phyloP scores from a whole-genome alignment of 2,329 filamentous ascomycete species.

The Sporothrix humicola region DNA sequence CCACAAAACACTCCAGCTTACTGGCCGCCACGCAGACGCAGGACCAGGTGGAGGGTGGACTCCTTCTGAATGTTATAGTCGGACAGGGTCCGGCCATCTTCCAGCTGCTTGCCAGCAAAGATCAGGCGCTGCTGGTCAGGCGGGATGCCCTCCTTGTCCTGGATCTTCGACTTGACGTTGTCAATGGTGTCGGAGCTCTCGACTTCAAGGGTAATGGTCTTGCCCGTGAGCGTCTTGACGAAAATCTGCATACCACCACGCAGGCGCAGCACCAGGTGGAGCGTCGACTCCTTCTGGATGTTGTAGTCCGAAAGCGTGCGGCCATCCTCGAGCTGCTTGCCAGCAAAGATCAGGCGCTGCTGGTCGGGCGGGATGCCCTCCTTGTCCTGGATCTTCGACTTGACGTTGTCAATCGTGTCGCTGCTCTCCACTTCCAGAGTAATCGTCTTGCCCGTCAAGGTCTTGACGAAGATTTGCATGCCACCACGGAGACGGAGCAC shows the following conservation, averaged over 20 bases:
- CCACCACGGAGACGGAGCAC: slow-evolving; percentile 88
- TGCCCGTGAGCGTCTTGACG: slow-evolving; percentile 72
- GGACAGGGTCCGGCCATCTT: slow-evolving; percentile 79
- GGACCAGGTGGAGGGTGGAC: slow-evolving; percentile 72
- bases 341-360: slow-evolving; percentile 90
- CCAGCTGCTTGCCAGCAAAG: slow-evolving; percentile 73
- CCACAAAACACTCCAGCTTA: background rate
- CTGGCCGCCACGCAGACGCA: slow-evolving; percentile 70
- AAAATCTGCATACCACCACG: slow-evolving; percentile 82
- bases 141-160: slow-evolving; percentile 74
- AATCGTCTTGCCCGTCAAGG: slow-evolving; percentile 90
- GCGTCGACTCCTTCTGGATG: slow-evolving; percentile 89
- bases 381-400: slow-evolving; percentile 91
- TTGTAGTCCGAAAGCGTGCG: slow-evolving; percentile 94
- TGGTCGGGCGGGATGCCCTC: slow-evolving; percentile 94
- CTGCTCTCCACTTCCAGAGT: slow-evolving; percentile 88
- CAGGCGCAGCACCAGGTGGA: slow-evolving; percentile 80
- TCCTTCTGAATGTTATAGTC: slow-evolving; percentile 90
- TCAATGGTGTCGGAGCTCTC: slow-evolving; percentile 73
- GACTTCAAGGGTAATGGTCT: slow-evolving; percentile 72
- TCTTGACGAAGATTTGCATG: slow-evolving; percentile 90
- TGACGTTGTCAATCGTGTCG: slow-evolving; percentile 94
- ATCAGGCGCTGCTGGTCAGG: slow-evolving; percentile 74
- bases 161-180: slow-evolving; percentile 73
- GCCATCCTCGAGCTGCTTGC: slow-evolving; percentile 92